Conservation (phyloP, 345 rosid genomes). For the Moringa oleifera region DNA sequence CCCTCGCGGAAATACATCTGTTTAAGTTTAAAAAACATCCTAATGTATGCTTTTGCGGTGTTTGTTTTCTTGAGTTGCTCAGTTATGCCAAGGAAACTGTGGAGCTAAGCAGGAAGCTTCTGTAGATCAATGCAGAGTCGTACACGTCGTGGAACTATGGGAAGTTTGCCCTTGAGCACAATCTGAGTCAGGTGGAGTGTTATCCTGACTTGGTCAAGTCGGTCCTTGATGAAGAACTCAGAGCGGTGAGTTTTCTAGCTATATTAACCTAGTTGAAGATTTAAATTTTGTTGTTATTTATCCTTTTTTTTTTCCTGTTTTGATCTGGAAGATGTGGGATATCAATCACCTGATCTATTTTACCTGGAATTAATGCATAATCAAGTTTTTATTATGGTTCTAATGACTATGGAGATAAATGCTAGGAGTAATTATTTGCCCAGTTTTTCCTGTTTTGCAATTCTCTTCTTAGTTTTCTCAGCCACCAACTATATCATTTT, state of each 20-base stretch:
- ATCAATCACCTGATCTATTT: not conserved
- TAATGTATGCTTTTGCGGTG: not conserved
- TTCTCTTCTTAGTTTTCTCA: not conserved
- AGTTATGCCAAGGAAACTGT: slow-evolving; percentile 82
- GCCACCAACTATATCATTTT: not conserved
- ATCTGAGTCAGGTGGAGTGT: slow-evolving; percentile 29
- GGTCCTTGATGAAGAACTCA: slow-evolving; percentile 63
- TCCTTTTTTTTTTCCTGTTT: not conserved
- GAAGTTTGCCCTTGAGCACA: slow-evolving; percentile 66
- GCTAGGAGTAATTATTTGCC: not conserved
- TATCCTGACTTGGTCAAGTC: slow-evolving; percentile 43
- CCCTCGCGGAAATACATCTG: too few species aligned
- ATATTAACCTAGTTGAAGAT: not conserved
- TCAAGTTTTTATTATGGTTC: not conserved
- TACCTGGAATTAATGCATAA: not conserved
- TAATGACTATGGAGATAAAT: not conserved
- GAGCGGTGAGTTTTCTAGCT: slow-evolving; percentile 40
- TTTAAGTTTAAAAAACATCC: not conserved
- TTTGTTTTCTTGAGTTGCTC: not conserved
- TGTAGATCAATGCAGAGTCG: slow-evolving; percentile 75
- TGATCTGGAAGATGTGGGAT: not conserved
- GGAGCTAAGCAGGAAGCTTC: slow-evolving; percentile 66
- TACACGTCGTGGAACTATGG: slow-evolving; percentile 93
- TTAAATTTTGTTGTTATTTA: not conserved
- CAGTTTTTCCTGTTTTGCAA: not conserved